Conservation (phyloP, 371 early-diverging fungal species). For the Saksenaea oblongispora region DNA sequence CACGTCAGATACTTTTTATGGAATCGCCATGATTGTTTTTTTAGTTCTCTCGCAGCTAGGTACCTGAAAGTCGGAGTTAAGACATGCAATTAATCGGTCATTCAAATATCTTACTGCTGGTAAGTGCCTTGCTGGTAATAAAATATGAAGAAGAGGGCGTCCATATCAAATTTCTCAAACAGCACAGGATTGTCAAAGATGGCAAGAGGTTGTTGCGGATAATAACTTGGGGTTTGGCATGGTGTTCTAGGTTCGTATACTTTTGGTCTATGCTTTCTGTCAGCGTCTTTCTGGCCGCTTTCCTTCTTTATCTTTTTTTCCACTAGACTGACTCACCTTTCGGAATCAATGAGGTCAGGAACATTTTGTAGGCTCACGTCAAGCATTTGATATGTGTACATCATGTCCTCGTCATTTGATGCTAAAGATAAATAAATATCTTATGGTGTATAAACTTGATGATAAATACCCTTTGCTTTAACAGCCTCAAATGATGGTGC, state of each 20-base stretch:
- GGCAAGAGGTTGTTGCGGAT: constrained; percentile 85
- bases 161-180: constrained; percentile 93
- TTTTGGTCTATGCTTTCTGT: constrained; percentile 47
- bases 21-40: constrained; percentile 98
- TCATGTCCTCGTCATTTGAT: constrained; percentile 31
- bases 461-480: constrained; percentile 60
- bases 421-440: constrained; percentile 11
- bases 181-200: constrained; percentile 81
- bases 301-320: neutral
- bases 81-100: neutral
- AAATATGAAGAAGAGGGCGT: constrained; percentile 98
- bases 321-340: constrained; percentile 47
- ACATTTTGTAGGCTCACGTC: constrained; percentile 76
- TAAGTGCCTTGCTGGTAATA: constrained; percentile 97
- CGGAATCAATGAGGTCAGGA: constrained; percentile 77
- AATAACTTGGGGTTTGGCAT: constrained; percentile 83
- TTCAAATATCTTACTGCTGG: constrained; percentile 78
- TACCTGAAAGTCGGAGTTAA: constrained; percentile 51
- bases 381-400: constrained; percentile 68
- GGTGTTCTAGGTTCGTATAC: constrained; percentile 77
- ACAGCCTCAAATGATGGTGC: constrained; percentile 77
- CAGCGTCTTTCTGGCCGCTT: neutral
- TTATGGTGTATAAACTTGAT: neutral
- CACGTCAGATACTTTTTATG: constrained; percentile 98
- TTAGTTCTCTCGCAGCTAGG: constrained; percentile 95